A percentile compares a stretch with the other conserved stretches of the same genome.
Conservation (phyloP, 2,329 filamentous ascomycete species). For the Ceratocystiopsis minuta region DNA sequence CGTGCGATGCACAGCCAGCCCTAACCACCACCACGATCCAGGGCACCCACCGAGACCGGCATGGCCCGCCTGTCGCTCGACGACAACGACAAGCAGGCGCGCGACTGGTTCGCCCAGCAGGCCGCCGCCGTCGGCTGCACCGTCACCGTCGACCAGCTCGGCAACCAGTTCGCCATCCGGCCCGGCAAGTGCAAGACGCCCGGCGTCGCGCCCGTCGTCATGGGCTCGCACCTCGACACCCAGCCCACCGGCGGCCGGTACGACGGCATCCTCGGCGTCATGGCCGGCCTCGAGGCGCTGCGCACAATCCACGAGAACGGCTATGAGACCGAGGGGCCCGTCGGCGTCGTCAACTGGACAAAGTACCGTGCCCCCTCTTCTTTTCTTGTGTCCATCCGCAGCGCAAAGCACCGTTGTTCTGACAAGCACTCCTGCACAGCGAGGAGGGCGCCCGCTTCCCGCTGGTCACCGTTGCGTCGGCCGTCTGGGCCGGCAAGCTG, state of each 20-base stretch:
- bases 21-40: too few relatives aligned
- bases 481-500: conserved; percentile 56
- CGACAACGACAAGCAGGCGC: conserved; percentile 50
- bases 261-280: conserved; percentile 60
- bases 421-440: conserved; percentile 20
- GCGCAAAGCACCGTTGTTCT: background rate
- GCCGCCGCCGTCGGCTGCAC: conserved; percentile 45
- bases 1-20: too few relatives aligned
- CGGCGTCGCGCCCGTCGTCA: conserved; percentile 45
- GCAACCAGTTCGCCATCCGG: conserved; percentile 61
- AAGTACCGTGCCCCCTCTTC: conserved; percentile 25
- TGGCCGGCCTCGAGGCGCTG: conserved; percentile 56
- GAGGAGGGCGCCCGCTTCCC: conserved; percentile 72
- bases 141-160: conserved; percentile 55
- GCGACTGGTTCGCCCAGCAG: conserved; percentile 59
- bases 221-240: conserved; percentile 52
- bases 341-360: conserved; percentile 66
- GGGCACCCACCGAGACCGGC: conserved; percentile 37
- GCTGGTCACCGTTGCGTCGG: conserved; percentile 53
- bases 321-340: conserved; percentile 48
- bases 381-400: background rate
- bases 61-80: conserved; percentile 60
- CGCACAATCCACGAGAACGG: conserved; percentile 47
- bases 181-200: conserved; percentile 54
- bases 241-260: conserved; percentile 49